These are phyloP conservation scores for Bipolaris gigantea DNA, from an alignment of 2,329 filamentous ascomycete species.

Conservation along the genomic window DNA sequence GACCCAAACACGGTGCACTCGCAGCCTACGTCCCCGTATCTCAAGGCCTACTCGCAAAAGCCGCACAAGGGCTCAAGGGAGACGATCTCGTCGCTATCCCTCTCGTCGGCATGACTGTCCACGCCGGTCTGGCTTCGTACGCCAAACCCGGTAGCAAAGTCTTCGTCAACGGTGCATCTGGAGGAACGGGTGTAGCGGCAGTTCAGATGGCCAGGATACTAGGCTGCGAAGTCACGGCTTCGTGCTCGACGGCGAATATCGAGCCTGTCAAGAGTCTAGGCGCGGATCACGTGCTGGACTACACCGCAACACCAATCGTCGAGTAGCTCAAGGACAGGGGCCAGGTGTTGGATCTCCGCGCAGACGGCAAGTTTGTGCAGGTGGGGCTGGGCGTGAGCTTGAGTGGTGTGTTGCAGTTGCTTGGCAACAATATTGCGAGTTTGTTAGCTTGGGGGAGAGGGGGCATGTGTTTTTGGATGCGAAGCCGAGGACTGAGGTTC, in stretches of 20 bases:
- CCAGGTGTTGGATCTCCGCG: slow-evolving; percentile 48
- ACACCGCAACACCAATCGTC: slow-evolving; percentile 53
- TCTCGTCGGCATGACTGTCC: slow-evolving; percentile 39
- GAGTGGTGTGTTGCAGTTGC: neutral
- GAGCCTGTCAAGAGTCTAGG: slow-evolving; percentile 59
- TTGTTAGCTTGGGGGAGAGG: neutral
- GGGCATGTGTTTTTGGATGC: slow-evolving; percentile 20
- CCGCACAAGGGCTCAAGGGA: slow-evolving; percentile 16
- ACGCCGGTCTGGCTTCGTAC: slow-evolving; percentile 28
- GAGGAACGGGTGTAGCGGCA: slow-evolving; percentile 60
- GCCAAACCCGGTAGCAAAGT: slow-evolving; percentile 49
- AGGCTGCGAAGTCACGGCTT: slow-evolving; percentile 59
- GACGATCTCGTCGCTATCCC: slow-evolving; percentile 36
- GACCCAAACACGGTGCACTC: slow-evolving; percentile 33
- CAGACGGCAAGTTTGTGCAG: slow-evolving; percentile 10
- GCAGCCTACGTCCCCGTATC: slow-evolving; percentile 34
- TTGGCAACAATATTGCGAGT: slow-evolving; percentile 1
- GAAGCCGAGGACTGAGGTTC: slow-evolving; percentile 25
- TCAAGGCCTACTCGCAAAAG: neutral
- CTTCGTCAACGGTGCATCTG: slow-evolving; percentile 64
- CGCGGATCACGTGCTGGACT: slow-evolving; percentile 63
- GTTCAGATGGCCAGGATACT: slow-evolving; percentile 64
- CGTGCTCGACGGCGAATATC: slow-evolving; percentile 59
- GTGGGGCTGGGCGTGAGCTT: slow-evolving; percentile 1
- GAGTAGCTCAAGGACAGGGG: slow-evolving; percentile 50